Percentiles rank a stretch among this genome's conserved stretches.
These are phyloP conservation scores for Pulveroboletus sp. DNA, from an alignment of 768 basidiomycete genomes.

Conservation along the genomic window DNA sequence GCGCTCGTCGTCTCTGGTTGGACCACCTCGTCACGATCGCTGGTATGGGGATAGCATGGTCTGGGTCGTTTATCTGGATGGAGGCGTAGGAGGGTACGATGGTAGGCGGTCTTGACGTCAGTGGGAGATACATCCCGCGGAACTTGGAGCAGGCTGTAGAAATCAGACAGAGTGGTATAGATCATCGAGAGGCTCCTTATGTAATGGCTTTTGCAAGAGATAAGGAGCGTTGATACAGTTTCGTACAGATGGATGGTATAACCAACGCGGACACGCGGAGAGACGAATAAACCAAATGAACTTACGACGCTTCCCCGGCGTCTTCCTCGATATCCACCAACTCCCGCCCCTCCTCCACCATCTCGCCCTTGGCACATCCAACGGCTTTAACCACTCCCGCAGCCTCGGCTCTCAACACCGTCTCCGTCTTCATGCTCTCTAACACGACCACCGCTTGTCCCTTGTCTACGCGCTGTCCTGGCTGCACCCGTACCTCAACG, in stretches of 20 bases:
- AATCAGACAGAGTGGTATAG: slow-evolving; percentile 34
- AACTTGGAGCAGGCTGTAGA: slow-evolving; percentile 58
- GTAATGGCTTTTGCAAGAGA: too few species aligned
- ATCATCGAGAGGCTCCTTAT: neutral
- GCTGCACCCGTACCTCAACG: slow-evolving; percentile 77
- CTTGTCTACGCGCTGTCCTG: slow-evolving; percentile 74
- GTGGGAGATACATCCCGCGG: slow-evolving; percentile 43
- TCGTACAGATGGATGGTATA: too few species aligned
- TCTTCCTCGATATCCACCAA: slow-evolving; percentile 63
- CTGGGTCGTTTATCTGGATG: slow-evolving; percentile 58
- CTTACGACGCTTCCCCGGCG: slow-evolving; percentile 11
- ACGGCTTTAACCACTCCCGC: slow-evolving; percentile 69
- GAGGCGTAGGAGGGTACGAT: slow-evolving; percentile 53
- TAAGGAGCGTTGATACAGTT: too few species aligned
- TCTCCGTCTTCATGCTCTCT: slow-evolving; percentile 99
- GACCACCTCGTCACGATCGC: neutral
- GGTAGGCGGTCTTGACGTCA: slow-evolving; percentile 71
- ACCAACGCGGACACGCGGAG: too few species aligned
- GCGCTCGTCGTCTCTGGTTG: slow-evolving; percentile 18
- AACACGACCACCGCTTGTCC: slow-evolving; percentile 80
- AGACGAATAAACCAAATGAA: too few species aligned
- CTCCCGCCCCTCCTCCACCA: slow-evolving; percentile 85
- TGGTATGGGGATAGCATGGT: neutral
- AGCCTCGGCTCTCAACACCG: slow-evolving; percentile 68
- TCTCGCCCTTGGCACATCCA: slow-evolving; percentile 79